Base-by-base conservation (phyloP, 163 green algal genomes). In the Botryococcus braunii region DNA sequence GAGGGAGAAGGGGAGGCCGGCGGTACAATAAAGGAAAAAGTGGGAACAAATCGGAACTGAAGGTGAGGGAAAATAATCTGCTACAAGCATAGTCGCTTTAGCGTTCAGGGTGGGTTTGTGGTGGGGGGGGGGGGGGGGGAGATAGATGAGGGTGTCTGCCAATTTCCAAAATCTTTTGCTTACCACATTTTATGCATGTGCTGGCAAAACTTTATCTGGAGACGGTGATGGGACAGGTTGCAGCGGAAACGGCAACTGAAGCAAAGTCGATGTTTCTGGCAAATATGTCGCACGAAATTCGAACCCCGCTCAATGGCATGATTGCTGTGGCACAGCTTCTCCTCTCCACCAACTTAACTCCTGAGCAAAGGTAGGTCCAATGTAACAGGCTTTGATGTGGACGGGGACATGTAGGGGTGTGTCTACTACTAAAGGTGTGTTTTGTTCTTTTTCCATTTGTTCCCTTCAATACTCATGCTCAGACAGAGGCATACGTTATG, bases 261-360 rank as follows among this genome's bases (percentile, higher is more conserved):
- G 91, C 89, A 37, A 97, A 97, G 82, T 85, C 58, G 43, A 77
- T 89, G 77, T 97, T 97, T 77, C 82, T 97, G 47, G 91, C 92
- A 2, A 87, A 85, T 67, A 96, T 97, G 88, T 92, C 80, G 62
- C 92, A 97, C 72, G 92, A 97, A 72, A 95, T 97, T 69, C 79
- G 92, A 39, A 97, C 92, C 5, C 92, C 92, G 1, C 81, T 97
- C 25, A 97, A 97, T 69, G 92, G 91, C 58, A 94, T 95, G 77
- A 93, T 97, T 52, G 90, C 83, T 0, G 85, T 96, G 23, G 81
- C 56, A 4, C 85, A 96, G 77, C 81, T 96, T 74, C 77, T 97
- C 66, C 76, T 85, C 13, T 78, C 85, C 38, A 92, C 86, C 8
- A 66, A 70, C 32, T 78, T 96, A 0, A 87, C 74, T n/a, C 82